These are phyloP conservation scores for Astrephomene gubernaculifera DNA, from an alignment of 139 green algal genomes.

Conservation along the genomic window DNA sequence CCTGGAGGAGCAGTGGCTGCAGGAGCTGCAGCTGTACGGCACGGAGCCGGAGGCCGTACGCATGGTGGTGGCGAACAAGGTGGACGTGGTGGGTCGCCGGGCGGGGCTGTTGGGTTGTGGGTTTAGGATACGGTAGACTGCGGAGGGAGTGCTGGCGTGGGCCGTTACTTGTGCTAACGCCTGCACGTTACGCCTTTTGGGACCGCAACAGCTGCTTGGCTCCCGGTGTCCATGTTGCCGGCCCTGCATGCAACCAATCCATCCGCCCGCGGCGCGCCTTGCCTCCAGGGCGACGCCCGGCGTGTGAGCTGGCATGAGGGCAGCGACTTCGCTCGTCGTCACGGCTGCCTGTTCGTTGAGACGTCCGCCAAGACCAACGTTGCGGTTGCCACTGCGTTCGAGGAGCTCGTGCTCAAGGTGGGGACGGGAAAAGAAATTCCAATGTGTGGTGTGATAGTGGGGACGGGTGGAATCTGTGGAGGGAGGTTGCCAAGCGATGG, in stretches of 20 bases:
- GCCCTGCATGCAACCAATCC: too few relatives aligned
- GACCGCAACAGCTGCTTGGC: too few relatives aligned
- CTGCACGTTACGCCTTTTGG: too few relatives aligned
- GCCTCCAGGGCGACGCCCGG: constrained; percentile 45
- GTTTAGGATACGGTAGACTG: too few relatives aligned
- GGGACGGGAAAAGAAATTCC: too few relatives aligned
- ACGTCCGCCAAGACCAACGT: constrained; percentile 87
- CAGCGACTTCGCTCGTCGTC: constrained; percentile 77
- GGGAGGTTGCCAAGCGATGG: too few relatives aligned
- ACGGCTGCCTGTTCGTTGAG: constrained; percentile 95
- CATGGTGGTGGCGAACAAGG: constrained; percentile 96
- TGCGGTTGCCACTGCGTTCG: constrained; percentile 85
- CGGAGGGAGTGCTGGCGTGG: too few relatives aligned
- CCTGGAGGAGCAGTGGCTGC: constrained; percentile 88
- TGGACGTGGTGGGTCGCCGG: constrained; percentile 68
- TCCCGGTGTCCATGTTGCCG: too few relatives aligned
- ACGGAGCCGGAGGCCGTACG: constrained; percentile 82
- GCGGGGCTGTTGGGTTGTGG: too few relatives aligned
- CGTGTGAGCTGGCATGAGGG: constrained; percentile 83
- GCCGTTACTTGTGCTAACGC: too few relatives aligned
- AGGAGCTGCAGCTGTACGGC: constrained; percentile 88
- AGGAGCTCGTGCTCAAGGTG: constrained; percentile 88
- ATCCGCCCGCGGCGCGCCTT: background rate
- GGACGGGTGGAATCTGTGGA: too few relatives aligned
- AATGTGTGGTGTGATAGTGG: too few relatives aligned